Percentiles rank a stretch among this genome's conserved stretches.
Conservation (phyloP, 83 land plant species). For the Picea abies region DNA sequence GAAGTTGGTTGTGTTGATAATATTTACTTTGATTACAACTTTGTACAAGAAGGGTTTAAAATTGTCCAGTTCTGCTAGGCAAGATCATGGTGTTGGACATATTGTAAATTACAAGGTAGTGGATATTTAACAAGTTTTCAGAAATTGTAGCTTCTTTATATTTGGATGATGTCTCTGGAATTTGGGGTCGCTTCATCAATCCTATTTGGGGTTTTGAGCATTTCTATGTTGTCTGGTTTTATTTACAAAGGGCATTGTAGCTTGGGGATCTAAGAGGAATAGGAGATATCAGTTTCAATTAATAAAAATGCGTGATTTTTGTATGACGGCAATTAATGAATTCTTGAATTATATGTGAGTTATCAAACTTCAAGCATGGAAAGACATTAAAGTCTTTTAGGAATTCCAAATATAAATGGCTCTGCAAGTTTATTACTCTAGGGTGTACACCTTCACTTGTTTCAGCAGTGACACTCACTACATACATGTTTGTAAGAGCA, state of each 20-base stretch:
- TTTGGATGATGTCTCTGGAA: conserved; percentile 88
- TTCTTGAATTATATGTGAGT: conserved; percentile 92
- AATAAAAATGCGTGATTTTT: conserved; percentile 74
- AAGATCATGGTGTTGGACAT: conserved; percentile 98
- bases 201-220: conserved; percentile 48
- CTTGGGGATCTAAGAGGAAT: background rate
- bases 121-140: conserved; percentile 93
- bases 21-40: conserved; percentile 68
- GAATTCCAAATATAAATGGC: conserved; percentile 57
- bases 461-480: conserved; percentile 66
- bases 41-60: conserved; percentile 87
- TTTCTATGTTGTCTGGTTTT: too few species aligned
- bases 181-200: conserved; percentile 61
- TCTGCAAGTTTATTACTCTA: conserved; percentile 61
- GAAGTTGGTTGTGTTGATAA: conserved; percentile 79
- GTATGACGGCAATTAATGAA: conserved; percentile 96
- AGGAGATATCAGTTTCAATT: conserved; percentile 51
- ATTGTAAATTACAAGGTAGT: conserved; percentile 98
- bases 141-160: conserved; percentile 75
- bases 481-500: conserved; percentile 54
- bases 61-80: conserved; percentile 80
- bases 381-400: conserved; percentile 74
- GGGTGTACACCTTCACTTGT: conserved; percentile 79
- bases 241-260: too few species aligned
- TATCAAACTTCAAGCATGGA: conserved; percentile 98